phyloP scores from a whole-genome alignment of 257 asterid species.

The Rehmannia glutinosa region DNA sequence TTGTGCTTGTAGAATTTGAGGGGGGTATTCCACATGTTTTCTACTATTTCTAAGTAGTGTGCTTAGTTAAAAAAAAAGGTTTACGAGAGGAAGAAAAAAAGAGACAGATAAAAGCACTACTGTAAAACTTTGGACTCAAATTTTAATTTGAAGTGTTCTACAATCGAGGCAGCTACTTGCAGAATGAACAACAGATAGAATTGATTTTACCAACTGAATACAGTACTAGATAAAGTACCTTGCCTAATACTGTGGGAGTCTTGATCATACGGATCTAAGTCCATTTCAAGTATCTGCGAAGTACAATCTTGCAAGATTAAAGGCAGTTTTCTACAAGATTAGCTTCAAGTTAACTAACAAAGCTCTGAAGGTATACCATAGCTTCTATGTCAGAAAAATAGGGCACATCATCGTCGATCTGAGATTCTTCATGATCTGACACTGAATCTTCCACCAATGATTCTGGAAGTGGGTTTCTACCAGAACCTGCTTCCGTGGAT shows the following conservation, averaged over 20 bases:
- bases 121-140: too few relatives aligned
- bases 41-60: neutral
- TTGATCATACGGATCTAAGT: slow-evolving; percentile 74
- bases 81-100: neutral
- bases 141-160: slow-evolving; percentile 7
- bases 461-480: slow-evolving; percentile 33
- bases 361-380: slow-evolving; percentile 52
- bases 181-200: neutral
- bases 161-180: neutral
- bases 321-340: slow-evolving; percentile 1
- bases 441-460: slow-evolving; percentile 35
- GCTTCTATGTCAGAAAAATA: slow-evolving; percentile 95
- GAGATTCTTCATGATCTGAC: slow-evolving; percentile 64
- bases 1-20: too few relatives aligned
- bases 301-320: slow-evolving; percentile 18
- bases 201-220: slow-evolving; percentile 12
- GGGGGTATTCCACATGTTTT: neutral
- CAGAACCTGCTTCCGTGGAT: slow-evolving; percentile 41
- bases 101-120: neutral
- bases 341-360: slow-evolving; percentile 14
- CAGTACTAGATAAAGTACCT: slow-evolving; percentile 43
- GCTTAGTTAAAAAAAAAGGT: neutral
- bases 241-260: slow-evolving; percentile 38
- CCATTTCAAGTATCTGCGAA: slow-evolving; percentile 91
- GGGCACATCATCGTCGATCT: slow-evolving; percentile 80